phyloP scores from a whole-genome alignment of 78 protist genomes.

The slime mould (Dictyostelium discoideum) region DNA sequence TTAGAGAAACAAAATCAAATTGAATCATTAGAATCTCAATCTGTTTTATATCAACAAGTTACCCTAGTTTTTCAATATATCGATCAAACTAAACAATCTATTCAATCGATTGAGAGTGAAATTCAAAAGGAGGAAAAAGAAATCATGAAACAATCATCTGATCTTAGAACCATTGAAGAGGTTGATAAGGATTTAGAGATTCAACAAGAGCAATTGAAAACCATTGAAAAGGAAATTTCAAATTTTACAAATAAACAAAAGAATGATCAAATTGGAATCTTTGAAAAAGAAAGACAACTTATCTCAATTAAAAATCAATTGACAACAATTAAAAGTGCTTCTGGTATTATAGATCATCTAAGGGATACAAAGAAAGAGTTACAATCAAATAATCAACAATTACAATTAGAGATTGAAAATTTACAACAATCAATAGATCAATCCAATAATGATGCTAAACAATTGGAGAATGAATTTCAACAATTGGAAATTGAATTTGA shows the following conservation, averaged over 20 bases:
- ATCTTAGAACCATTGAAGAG: background rate
- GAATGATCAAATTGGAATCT: background rate
- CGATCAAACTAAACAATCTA: background rate
- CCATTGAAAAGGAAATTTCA: background rate
- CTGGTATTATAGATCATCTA: conserved; percentile 13
- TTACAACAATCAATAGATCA: background rate
- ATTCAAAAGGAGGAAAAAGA: background rate
- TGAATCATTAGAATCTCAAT: background rate
- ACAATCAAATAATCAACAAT: background rate
- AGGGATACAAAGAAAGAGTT: background rate
- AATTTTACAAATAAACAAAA: background rate
- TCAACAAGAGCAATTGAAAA: background rate
- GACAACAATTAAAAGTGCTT: background rate
- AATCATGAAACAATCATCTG: background rate
- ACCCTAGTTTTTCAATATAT: background rate
- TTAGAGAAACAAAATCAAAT: background rate
- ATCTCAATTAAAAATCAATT: background rate
- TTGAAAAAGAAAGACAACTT: background rate
- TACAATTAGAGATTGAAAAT: background rate
- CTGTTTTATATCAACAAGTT: background rate
- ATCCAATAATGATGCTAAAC: background rate
- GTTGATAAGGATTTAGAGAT: background rate
- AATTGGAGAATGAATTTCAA: background rate
- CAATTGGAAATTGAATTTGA: background rate
- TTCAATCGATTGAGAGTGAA: background rate